Conservation (phyloP, 75 land plant species). For the Ceratopteris richardii region DNA sequence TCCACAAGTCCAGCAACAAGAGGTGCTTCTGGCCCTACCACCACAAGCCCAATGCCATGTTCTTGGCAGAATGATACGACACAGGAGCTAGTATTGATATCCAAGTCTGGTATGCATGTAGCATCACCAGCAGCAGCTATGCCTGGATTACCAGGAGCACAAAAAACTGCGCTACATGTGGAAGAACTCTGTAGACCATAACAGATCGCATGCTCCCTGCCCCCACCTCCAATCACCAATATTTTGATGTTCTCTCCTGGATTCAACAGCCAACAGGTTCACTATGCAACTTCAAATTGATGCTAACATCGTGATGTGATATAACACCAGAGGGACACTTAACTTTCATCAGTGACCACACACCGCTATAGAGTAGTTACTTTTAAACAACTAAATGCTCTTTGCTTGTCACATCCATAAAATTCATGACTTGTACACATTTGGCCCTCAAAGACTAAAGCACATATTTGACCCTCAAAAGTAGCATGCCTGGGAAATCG, state of each 20-base stretch:
- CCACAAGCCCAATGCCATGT: conserved; percentile 73
- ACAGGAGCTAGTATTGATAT: conserved; percentile 48
- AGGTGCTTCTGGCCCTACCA: conserved; percentile 93
- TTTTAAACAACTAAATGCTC: no score
- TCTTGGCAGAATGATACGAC: conserved; percentile 62
- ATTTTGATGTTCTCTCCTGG: conserved; percentile 45
- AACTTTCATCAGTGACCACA: no score
- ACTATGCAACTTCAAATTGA: no score
- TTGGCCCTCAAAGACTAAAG: no score
- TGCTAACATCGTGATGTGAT: no score
- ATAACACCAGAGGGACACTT: no score
- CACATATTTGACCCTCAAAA: no score
- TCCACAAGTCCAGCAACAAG: conserved; percentile 86
- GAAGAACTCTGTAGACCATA: conserved; percentile 73
- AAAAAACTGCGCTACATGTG: conserved; percentile 75
- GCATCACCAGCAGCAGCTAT: conserved; percentile 81
- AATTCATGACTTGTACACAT: no score
- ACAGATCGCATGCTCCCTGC: conserved; percentile 93
- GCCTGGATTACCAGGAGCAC: conserved; percentile 98
- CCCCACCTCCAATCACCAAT: conserved; percentile 88
- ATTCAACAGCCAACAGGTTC: not conserved
- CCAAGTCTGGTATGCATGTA: conserved; percentile 61
- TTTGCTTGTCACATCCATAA: no score
- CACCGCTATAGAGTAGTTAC: no score
- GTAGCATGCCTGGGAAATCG: no score